Percentiles rank a stretch among this genome's conserved stretches.
phyloP scores from a whole-genome alignment of 495 filamentous ascomycete species.

The Hypoxylon trugodes region DNA sequence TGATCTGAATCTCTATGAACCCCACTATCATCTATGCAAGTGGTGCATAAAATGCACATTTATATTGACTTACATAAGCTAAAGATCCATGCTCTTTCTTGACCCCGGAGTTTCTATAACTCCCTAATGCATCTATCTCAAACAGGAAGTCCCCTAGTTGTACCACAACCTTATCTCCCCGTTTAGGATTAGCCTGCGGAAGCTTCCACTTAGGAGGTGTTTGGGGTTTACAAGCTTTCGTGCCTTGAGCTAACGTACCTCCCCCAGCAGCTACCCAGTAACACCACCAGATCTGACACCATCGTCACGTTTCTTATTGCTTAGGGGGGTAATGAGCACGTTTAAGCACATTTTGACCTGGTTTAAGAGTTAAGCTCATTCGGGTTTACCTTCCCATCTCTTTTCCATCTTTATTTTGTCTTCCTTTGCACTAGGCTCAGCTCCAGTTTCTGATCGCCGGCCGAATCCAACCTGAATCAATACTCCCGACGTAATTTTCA shows the following conservation, averaged over 20 bases:
- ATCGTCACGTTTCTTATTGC: conserved; percentile 19
- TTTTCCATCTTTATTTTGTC: not conserved
- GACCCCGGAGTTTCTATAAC: no score
- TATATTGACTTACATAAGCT: no score
- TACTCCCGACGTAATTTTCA: not conserved
- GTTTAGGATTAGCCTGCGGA: conserved; percentile 20
- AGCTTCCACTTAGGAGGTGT: conserved; percentile 17
- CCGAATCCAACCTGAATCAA: conserved; percentile 1
- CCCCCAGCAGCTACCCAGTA: conserved; percentile 5
- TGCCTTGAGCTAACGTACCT: no score
- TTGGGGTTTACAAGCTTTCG: conserved; percentile 2
- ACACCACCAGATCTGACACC: conserved; percentile 28
- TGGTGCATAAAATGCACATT: no score
- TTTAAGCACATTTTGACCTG: conserved; percentile 42
- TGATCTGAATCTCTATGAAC: not conserved
- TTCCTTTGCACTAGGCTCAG: not conserved
- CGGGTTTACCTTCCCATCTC: not conserved
- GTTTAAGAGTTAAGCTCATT: conserved; percentile 8
- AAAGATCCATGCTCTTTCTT: no score
- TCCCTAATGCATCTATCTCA: not conserved
- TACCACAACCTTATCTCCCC: not conserved
- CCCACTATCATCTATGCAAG: not conserved
- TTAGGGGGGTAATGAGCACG: conserved; percentile 44
- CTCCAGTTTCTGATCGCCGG: not conserved
- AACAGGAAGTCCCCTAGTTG: not conserved